Conservation (phyloP, 257 asterid species). For the Ballota nigra region DNA sequence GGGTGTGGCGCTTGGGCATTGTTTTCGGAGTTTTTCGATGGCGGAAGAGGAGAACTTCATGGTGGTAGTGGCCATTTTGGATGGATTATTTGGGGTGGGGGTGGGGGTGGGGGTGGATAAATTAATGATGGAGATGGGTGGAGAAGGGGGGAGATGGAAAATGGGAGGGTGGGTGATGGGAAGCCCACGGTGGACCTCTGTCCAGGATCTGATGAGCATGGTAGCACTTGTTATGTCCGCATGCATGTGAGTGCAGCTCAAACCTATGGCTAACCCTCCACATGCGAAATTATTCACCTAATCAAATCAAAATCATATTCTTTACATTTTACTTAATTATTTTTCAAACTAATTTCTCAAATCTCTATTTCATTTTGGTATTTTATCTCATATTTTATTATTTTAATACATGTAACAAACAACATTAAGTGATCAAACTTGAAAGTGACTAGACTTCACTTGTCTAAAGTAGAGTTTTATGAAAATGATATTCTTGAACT, state of each 20-base stretch:
- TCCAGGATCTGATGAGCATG: conserved; percentile 51
- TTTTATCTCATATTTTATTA: too few relatives aligned
- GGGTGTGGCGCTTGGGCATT: conserved; percentile 54
- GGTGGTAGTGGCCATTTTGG: conserved; percentile 41
- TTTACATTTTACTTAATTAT: neutral
- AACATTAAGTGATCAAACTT: too few relatives aligned
- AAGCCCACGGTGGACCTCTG: conserved; percentile 39
- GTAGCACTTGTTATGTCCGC: conserved; percentile 60
- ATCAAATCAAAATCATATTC: neutral
- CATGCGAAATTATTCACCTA: conserved; percentile 57
- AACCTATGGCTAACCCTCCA: conserved; percentile 63
- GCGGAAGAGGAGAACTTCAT: conserved; percentile 38
- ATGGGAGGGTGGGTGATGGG: conserved; percentile 38
- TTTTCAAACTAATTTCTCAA: too few relatives aligned
- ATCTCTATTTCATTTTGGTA: too few relatives aligned
- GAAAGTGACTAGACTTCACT: too few relatives aligned
- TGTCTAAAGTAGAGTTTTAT: too few relatives aligned
- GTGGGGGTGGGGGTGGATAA: neutral
- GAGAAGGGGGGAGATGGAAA: conserved; percentile 22
- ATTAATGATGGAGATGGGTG: neutral
- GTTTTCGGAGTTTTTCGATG: conserved; percentile 27
- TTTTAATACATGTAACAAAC: too few relatives aligned
- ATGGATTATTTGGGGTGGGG: neutral
- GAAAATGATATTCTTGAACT: too few relatives aligned
- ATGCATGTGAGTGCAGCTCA: conserved; percentile 66